Base-by-base conservation (phyloP, 768 basidiomycete genomes). In the Lactarius deliciosus region DNA sequence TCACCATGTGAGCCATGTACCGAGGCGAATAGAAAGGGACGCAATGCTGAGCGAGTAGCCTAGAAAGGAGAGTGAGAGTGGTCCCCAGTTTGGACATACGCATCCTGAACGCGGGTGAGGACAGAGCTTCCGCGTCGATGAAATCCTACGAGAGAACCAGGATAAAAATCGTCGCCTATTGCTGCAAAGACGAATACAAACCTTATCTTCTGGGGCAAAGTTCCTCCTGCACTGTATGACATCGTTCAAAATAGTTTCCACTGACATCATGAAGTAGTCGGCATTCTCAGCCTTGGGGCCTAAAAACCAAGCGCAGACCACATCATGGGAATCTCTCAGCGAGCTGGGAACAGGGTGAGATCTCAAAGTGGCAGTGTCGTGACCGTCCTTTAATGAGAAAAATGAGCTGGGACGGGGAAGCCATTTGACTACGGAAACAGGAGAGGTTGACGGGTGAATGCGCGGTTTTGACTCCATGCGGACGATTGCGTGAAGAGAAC, bases 1-100 rank as follows among this genome's bases (percentile, higher is more conserved):
- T 73, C 43, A 63, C 68, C 79, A 81, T 80, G 69, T 81, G 80
- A 2, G 75, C 80, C 57, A 69, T 73, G 62, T 81, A 81, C 13
- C 80, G 76, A 10, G 77, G 79, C 15, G 76, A 78, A 62, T 72
- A 80, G 72, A 78, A 79, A 15, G 80, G 79, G n/a, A 80, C 72
- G 30, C 74, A 77, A 63, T 76, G 72, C 30, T 75, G 68, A 45
- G 70, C 70, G 40, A 81, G 73, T 1, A 74, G 54, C 3, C 54
- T 22, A 38, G 64, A 68, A 50, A 75, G 62, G 20, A 64, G 53
- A 10, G 41, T 67, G 55, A 73, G n/a, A 18, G 69, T 61, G n/a
- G 68, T 61, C 50, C 72, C 41, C 20, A 77, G 71, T 32, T 72
- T 65, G 11, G 67, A 69, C 67, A 69, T 71, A 38, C 68, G 68